Evolutionary conservation across 805 yeast genomes (phyloP).

Genomic region (Saccharomycopsis fodiens): DNA sequence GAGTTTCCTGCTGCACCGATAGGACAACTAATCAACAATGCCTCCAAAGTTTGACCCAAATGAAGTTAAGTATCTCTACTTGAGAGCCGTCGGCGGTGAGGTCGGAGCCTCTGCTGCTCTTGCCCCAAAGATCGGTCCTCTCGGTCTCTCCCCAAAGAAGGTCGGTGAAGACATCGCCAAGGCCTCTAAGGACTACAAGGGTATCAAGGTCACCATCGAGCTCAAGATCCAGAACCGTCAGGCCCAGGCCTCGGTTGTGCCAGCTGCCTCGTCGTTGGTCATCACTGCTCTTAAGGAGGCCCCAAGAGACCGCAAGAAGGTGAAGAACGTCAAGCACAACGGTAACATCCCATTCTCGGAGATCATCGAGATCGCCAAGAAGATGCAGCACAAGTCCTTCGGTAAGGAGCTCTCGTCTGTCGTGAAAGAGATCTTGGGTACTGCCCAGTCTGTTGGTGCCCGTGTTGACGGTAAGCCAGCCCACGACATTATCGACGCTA

Average conservation of each 20-base stretch:
- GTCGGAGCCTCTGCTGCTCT: conserved; percentile 99
- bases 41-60: conserved; percentile 98
- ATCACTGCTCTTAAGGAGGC: conserved; percentile 99
- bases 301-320: conserved; percentile 99
- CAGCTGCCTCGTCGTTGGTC: conserved; percentile 98
- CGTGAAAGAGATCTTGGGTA: conserved; percentile 97
- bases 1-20: conserved; percentile 1
- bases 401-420: conserved; percentile 97
- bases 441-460: conserved; percentile 99
- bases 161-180: conserved; percentile 99
- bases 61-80: conserved; percentile 97
- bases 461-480: conserved; percentile 99
- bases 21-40: conserved; percentile 39
- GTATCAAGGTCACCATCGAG: conserved; percentile 98
- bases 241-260: conserved; percentile 97
- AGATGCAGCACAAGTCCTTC: conserved; percentile 94
- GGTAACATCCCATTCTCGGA: conserved; percentile 98
- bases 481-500: conserved; percentile 97
- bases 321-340: conserved; percentile 98
- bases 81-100: conserved; percentile 99
- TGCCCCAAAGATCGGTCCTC: conserved; percentile 99
- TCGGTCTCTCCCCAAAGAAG: conserved; percentile 99
- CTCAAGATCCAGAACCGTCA: conserved; percentile 99
- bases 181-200: conserved; percentile 98
- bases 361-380: conserved; percentile 94